Conservation (phyloP, 495 filamentous ascomycete genomes). For the Tirmania nivea region DNA sequence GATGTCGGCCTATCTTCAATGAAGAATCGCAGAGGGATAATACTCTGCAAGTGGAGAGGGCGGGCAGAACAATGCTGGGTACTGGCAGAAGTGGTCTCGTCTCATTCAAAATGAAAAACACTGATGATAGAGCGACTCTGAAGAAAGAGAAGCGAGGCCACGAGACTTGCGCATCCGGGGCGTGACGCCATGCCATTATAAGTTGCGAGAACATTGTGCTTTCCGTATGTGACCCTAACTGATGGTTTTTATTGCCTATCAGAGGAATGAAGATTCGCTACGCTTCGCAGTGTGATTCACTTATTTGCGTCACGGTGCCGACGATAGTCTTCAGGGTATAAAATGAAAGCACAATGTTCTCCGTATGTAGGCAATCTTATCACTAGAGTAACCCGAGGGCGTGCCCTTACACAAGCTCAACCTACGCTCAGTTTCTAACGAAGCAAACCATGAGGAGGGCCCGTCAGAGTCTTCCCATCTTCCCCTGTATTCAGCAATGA, state of each 20-base stretch:
- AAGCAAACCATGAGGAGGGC: conserved; percentile 5
- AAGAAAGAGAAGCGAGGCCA: neutral
- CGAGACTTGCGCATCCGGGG: conserved; percentile 15
- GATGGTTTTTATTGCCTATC: neutral
- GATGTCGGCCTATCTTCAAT: conserved; percentile 7
- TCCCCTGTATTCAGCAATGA: conserved; percentile 9
- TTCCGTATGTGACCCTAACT: conserved; percentile 15
- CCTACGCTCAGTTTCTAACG: conserved; percentile 13
- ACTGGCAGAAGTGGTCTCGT: neutral
- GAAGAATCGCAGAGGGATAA: conserved; percentile 7
- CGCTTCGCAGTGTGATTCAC: conserved; percentile 9
- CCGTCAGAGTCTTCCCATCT: conserved; percentile 11
- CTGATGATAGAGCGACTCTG: neutral
- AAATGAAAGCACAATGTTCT: conserved; percentile 14
- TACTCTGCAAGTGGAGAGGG: conserved; percentile 14
- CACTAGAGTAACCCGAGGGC: conserved; percentile 2
- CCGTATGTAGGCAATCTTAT: conserved; percentile 12
- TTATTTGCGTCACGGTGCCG: conserved; percentile 13
- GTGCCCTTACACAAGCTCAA: conserved; percentile 12
- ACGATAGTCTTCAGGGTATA: conserved; percentile 16
- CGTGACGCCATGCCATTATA: conserved; percentile 15
- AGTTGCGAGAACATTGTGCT: conserved; percentile 11
- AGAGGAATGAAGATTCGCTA: conserved; percentile 15
- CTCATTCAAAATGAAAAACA: neutral
- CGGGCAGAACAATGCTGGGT: conserved; percentile 5